Evolutionary conservation across 306 rosid species (phyloP).

Genomic region (Gynostemma pentaphyllum): DNA sequence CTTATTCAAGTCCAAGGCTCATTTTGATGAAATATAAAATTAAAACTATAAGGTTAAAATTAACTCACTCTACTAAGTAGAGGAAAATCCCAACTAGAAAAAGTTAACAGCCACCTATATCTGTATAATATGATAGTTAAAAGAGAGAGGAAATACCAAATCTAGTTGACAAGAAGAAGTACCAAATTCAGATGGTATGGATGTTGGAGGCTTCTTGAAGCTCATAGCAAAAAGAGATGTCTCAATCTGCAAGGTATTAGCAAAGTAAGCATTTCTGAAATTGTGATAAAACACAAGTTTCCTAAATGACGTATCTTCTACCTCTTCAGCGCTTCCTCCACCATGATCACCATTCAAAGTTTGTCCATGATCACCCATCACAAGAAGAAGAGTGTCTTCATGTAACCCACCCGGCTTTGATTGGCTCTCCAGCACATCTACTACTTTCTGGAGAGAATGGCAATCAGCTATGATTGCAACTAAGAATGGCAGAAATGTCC

Average conservation of each 20-base stretch:
- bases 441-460: conserved; percentile 55
- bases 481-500: not conserved
- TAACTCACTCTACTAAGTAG: too few species aligned
- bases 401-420: conserved; percentile 76
- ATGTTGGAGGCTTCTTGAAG: conserved; percentile 46
- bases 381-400: conserved; percentile 84
- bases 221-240: conserved; percentile 82
- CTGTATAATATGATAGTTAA: not conserved
- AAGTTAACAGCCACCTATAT: not conserved
- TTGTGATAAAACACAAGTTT: not conserved
- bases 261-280: not conserved
- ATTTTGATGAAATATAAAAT: too few species aligned
- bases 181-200: conserved; percentile 37
- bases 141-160: conserved; percentile 42
- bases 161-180: conserved; percentile 42
- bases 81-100: not conserved
- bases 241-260: conserved; percentile 54
- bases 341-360: conserved; percentile 96
- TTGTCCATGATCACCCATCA: conserved; percentile 99
- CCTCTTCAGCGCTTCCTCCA: conserved; percentile 98
- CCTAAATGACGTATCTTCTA: conserved; percentile 16
- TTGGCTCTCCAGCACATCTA: conserved; percentile 55
- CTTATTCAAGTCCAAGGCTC: too few species aligned
- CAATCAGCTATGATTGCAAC: conserved; percentile 13
- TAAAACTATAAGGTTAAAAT: too few species aligned